Conservation (phyloP, 2,329 filamentous ascomycete genomes). For the Colletotrichum sp. region DNA sequence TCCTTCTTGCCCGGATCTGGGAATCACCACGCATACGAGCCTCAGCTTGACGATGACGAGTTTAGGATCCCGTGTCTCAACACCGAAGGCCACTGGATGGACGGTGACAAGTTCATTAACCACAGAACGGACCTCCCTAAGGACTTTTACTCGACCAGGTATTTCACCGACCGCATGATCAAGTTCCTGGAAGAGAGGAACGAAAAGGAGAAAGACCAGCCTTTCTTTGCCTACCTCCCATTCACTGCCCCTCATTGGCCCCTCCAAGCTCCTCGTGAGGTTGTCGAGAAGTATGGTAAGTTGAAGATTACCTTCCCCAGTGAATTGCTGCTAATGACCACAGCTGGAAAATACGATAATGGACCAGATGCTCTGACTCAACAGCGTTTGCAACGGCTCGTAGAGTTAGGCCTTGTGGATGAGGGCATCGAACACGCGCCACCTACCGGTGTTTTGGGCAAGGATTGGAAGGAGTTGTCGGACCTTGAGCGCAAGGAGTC, state of each 20-base stretch:
- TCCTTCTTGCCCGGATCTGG: conserved; percentile 44
- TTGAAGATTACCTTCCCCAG: background rate
- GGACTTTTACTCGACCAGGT: conserved; percentile 49
- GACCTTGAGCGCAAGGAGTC: conserved; percentile 24
- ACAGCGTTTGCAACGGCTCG: conserved; percentile 47
- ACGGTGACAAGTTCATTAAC: conserved; percentile 45
- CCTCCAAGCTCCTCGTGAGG: conserved; percentile 46
- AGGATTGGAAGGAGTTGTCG: conserved; percentile 9
- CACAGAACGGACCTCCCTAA: conserved; percentile 38
- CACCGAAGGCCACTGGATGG: conserved; percentile 36
- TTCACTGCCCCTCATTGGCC: conserved; percentile 61
- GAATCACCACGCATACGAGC: conserved; percentile 63
- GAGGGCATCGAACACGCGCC: conserved; percentile 25
- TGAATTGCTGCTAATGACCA: conserved; percentile 20
- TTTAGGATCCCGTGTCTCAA: background rate
- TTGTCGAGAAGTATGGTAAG: conserved; percentile 12
- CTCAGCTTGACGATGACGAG: conserved; percentile 28
- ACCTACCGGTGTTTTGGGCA: background rate
- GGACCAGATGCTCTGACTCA: conserved; percentile 52
- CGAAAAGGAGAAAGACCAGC: conserved; percentile 35
- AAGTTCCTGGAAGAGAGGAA: conserved; percentile 44
- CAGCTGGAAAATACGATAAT: conserved; percentile 1
- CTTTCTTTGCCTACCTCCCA: conserved; percentile 56
- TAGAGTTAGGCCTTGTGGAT: conserved; percentile 44
- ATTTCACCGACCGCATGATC: conserved; percentile 47